A percentile compares a stretch with the other conserved stretches of the same genome.
These are phyloP conservation scores for sunflower (Helianthus annuus) DNA, from an alignment of 129 eudicot species.

Conservation along the genomic window HanXRQr2.0-SUNRISE NC_035433.2:74291185-74291684, in stretches of 20 bases:
- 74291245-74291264: slow-evolving; percentile 96
- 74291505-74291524: neutral
- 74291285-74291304: neutral
- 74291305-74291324: neutral
- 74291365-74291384: slow-evolving; percentile 79
- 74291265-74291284: slow-evolving; percentile 46
- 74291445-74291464: neutral
- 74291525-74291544: neutral
- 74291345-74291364: slow-evolving; percentile 72
- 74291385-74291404: slow-evolving; percentile 97
- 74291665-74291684: neutral
- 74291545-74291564: neutral
- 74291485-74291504: neutral
- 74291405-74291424: slow-evolving; percentile 72
- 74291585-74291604: neutral
- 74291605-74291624: neutral
- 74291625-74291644: neutral
- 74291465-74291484: neutral
- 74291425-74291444: slow-evolving; percentile 54
- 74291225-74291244: slow-evolving; percentile 98
- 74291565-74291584: neutral
- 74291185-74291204: slow-evolving; percentile 89
- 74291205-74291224: slow-evolving; percentile 92
- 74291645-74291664: neutral
- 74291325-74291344: slow-evolving; percentile 4